Evolutionary conservation across 2,329 filamentous ascomycete species (phyloP), one percentile per base, ranked within the genome.

Genomic region (Seiridium unicorne): DNA sequence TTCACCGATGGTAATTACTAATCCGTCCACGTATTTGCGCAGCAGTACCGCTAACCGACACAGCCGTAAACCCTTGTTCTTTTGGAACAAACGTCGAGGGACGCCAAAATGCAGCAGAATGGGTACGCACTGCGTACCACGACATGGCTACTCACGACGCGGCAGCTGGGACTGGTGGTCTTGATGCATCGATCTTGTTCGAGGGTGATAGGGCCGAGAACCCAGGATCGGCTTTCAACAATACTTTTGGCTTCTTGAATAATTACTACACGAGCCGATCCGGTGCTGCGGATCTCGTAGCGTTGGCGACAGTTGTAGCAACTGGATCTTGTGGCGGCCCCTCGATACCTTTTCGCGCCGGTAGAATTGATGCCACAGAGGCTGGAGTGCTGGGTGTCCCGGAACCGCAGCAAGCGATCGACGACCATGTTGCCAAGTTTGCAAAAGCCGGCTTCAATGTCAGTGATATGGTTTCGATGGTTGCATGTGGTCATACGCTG

Each of bases 401-500:
- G 1, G 67, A 74, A 57, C 68, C 72, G 3, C 62, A 67, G 2
- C 69, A 70, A 1, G 66, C 67, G 4, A 34, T 76, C 1, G 61
- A 65, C 9, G 64, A 63, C 1, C 70, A 71, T 7, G 62, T 64
- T 31, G 55, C 56, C 5, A 65, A 65, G 11, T 75, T 76, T 55
- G 66, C 65, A 2, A 72, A 67, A 35, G 67, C 69, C 0, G 74
- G 74, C 0, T 74, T 74, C 49, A 66, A 66, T 13, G 68, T 68
- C 3, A 64, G 64, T 26, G 74, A 76, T 1, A 76, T 76, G 74
- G 75, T 74, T 4, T 62, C 70, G 1, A 62, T 76, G 61, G 72
- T 75, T 10, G 73, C 73, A 0, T 76, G 74, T 38, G 74, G 74
- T 0, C 74, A 76, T 51, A 70, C 70, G 0, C 60, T 76, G 0